Conservation (phyloP, 2,329 filamentous ascomycete genomes). For the Apiospora pterosperma region DNA sequence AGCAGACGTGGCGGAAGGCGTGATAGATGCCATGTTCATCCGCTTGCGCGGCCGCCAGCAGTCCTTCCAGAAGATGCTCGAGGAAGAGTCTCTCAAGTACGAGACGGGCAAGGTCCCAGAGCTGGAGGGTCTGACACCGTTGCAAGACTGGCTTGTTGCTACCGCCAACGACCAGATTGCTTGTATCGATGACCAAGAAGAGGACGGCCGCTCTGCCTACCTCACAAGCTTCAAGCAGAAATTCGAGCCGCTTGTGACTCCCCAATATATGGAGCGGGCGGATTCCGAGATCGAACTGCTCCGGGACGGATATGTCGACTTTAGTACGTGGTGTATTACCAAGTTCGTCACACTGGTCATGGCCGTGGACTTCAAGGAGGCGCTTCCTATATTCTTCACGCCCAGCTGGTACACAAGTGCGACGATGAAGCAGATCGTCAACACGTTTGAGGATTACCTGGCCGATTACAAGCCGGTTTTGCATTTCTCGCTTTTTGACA, state of each 20-base stretch:
- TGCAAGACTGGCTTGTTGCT: conserved; percentile 95
- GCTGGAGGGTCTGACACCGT: conserved; percentile 67
- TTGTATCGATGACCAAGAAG: conserved; percentile 90
- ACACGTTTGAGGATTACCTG: conserved; percentile 94
- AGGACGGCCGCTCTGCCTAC: conserved; percentile 73
- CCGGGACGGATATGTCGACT: conserved; percentile 89
- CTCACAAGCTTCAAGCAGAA: conserved; percentile 82
- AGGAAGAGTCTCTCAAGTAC: conserved; percentile 78
- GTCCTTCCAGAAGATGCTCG: conserved; percentile 82
- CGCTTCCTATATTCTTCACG: conserved; percentile 89
- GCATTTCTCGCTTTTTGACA: conserved; percentile 83
- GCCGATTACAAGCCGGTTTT: conserved; percentile 80
- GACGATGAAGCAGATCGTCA: conserved; percentile 89
- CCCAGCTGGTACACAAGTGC: conserved; percentile 81
- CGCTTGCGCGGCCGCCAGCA: conserved; percentile 79
- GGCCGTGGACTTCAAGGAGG: conserved; percentile 78
- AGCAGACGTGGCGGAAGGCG: conserved; percentile 87
- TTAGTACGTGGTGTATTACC: conserved; percentile 87
- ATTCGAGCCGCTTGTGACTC: conserved; percentile 75
- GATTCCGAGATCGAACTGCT: conserved; percentile 70
- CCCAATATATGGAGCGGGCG: conserved; percentile 74
- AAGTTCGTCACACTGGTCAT: conserved; percentile 88
- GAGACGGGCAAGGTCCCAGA: conserved; percentile 53
- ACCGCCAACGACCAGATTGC: conserved; percentile 98
- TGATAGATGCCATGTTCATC: conserved; percentile 93